Conservation (phyloP, 169 alveolate species). For the Eimeria necatrix region DNA sequence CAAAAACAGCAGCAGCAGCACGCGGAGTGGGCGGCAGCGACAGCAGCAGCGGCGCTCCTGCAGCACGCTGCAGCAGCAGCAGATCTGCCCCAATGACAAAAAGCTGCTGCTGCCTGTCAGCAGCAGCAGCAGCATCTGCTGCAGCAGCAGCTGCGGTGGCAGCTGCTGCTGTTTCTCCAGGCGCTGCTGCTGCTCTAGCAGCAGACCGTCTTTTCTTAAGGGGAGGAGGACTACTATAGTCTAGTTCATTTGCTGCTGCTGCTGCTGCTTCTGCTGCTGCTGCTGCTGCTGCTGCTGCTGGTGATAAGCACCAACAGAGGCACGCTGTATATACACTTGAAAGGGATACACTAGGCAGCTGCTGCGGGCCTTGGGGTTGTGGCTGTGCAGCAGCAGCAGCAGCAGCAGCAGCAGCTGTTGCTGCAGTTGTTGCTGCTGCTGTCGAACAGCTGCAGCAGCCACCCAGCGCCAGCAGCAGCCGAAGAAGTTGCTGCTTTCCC, state of each 20-base stretch:
- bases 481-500: slow-evolving; percentile 7
- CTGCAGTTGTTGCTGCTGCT: background rate
- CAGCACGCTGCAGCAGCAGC: slow-evolving; percentile 55
- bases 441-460: slow-evolving; percentile 23
- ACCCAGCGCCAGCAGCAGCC: background rate
- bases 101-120: background rate
- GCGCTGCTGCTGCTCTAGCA: slow-evolving; percentile 23
- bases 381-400: slow-evolving; percentile 25
- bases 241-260: slow-evolving; percentile 15
- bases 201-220: background rate
- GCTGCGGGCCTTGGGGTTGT: slow-evolving; percentile 16
- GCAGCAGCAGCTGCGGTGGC: background rate
- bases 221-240: background rate
- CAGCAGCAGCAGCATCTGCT: background rate
- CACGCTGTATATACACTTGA: slow-evolving; percentile 71
- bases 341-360: background rate
- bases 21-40: background rate
- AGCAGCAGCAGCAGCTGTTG: slow-evolving; percentile 13
- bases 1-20: background rate
- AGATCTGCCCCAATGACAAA: background rate
- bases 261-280: slow-evolving; percentile 23
- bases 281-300: slow-evolving; percentile 28
- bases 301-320: slow-evolving; percentile 29
- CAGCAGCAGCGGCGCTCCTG: slow-evolving; percentile 65
- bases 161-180: background rate